These are phyloP conservation scores for Sugiyamaella pinicola DNA, from an alignment of 1,139 yeast species.

Conservation along the genomic window DNA sequence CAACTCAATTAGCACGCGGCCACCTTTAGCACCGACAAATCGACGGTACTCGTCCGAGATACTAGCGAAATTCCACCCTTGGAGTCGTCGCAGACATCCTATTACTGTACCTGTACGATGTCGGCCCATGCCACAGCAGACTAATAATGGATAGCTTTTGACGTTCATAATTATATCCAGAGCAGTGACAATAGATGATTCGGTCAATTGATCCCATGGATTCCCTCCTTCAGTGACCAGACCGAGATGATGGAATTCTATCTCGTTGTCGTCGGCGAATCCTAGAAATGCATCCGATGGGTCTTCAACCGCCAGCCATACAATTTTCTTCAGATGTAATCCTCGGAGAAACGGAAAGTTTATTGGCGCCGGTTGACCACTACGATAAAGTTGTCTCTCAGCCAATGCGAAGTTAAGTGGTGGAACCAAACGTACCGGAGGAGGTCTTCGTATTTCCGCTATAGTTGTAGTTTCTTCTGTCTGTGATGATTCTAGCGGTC, in stretches of 20 bases:
- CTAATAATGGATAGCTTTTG: conserved; percentile 78
- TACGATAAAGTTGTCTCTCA: conserved; percentile 78
- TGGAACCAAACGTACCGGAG: conserved; percentile 66
- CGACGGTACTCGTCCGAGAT: conserved; percentile 92
- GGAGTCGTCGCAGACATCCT: conserved; percentile 86
- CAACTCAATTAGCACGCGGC: conserved; percentile 85
- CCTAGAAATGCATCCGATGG: conserved; percentile 86
- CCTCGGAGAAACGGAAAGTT: conserved; percentile 83
- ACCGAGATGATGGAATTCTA: conserved; percentile 60
- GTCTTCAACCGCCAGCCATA: conserved; percentile 96
- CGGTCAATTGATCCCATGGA: conserved; percentile 97
- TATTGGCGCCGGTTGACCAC: conserved; percentile 96
- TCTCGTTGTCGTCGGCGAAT: conserved; percentile 72
- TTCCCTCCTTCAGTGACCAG: conserved; percentile 68
- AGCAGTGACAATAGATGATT: conserved; percentile 76
- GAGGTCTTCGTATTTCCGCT: conserved; percentile 34
- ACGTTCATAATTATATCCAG: conserved; percentile 70
- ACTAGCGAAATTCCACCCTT: conserved; percentile 95
- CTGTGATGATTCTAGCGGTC: background rate
- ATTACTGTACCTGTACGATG: conserved; percentile 95
- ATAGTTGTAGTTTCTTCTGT: too few relatives aligned
- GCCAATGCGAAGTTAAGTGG: conserved; percentile 96
- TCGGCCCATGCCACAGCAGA: conserved; percentile 97
- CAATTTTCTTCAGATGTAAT: conserved; percentile 71
- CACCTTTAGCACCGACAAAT: conserved; percentile 91